Evolutionary conservation across 202 grass and related monocot genomes (phyloP).

Genomic region (Saccharum hybrid): DNA sequence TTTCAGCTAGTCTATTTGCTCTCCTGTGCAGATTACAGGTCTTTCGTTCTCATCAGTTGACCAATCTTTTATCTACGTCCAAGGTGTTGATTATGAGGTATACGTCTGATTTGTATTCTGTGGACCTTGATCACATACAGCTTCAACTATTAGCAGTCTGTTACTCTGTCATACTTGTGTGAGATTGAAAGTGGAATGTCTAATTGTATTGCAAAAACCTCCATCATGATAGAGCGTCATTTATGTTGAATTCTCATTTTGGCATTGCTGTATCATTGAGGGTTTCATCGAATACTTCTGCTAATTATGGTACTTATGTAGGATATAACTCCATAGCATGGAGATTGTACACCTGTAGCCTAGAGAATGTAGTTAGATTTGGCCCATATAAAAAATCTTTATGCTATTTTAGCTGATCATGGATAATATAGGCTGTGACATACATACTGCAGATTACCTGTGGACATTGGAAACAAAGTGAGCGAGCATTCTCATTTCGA

Average conservation of each 20-base stretch:
- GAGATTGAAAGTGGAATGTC: neutral
- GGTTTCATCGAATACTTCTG: too few species aligned
- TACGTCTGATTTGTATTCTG: conserved; percentile 8
- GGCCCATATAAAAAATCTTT: too few species aligned
- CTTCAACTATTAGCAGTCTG: conserved; percentile 6
- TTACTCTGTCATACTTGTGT: conserved; percentile 9
- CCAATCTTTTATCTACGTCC: conserved; percentile 74
- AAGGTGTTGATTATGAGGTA: conserved; percentile 99
- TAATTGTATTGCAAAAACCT: conserved; percentile 5
- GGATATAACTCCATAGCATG: too few species aligned
- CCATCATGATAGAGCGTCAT: neutral
- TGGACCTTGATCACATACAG: conserved; percentile 17
- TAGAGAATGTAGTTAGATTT: too few species aligned
- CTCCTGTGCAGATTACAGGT: conserved; percentile 71
- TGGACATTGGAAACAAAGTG: conserved; percentile 70
- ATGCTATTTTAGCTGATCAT: too few species aligned
- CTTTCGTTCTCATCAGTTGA: conserved; percentile 84
- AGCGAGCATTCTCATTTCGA: conserved; percentile 75
- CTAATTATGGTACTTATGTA: too few species aligned
- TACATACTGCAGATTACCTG: conserved; percentile 70
- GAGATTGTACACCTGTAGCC: too few species aligned
- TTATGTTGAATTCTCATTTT: conserved; percentile 13
- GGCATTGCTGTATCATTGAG: too few species aligned
- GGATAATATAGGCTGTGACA: neutral
- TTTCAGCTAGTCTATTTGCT: conserved; percentile 38